Evolutionary conservation across 306 rosid species (phyloP), one percentile per base, ranked within the genome.

Genomic region (Cucumis melo): DNA sequence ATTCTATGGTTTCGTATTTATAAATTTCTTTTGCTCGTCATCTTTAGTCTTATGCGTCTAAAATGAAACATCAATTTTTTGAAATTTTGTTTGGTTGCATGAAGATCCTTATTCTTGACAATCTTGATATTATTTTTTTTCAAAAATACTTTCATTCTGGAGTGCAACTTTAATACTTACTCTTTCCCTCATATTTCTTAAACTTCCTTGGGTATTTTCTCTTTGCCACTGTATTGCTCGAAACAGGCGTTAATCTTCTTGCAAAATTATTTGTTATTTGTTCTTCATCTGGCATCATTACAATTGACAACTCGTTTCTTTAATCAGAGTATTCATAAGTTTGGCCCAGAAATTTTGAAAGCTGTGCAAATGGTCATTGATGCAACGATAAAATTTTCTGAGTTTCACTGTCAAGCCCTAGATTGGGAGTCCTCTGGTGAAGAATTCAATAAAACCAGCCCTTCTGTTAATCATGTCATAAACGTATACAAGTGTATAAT

Each of bases 321-420:
- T 68, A 76, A 82, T 86, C 88, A 93, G 98, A 87, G 83, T 82
- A 81, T 85, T 62, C 86, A 78, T 77, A 74, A 86, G 59, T 80
- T 80, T 87, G 89, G 86, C 80, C 63, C 94, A 50, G 93, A 88
- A 78, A 76, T 85, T 41, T 78, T 84, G 80, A 91, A 86, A 84
- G 86, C 77, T 14, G 66, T 82, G 39, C 94, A 82, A 50, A 74
- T 41, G 61, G 85, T 85, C 79, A 87, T 87, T 85, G 96, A 87
- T 76, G 86, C 85, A 36, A 82, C 79, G 21, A 79, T 93, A 78
- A 90, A 83, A 80, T 84, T 93, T 53, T 91, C 96, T 81, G 87
- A 83, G 79, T 84, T 59, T 27, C 82, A 80, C 77, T 84, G 87
- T 29, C 87, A 82, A 80, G 85, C 80, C 71, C 78, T 86, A 67